Percentiles rank a stretch among this genome's conserved stretches.
These are phyloP conservation scores for Yamadazyma jaroonii DNA, from an alignment of 1,139 yeast species.

Conservation along the genomic window DNA sequence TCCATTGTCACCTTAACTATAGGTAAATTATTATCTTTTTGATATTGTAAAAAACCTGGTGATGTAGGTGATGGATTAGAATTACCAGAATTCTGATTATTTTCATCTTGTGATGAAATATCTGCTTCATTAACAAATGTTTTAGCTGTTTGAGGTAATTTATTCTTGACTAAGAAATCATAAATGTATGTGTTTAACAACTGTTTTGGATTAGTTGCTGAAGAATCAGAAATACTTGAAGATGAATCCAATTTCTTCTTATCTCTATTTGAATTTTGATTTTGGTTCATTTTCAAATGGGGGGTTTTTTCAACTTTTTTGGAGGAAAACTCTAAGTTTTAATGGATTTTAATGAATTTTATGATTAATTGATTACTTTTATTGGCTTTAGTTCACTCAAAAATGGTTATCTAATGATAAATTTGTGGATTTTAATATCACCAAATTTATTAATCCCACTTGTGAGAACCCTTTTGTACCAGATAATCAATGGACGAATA, in stretches of 20 bases:
- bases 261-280: constrained; percentile 8
- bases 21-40: constrained; percentile 43
- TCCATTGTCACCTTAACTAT: constrained; percentile 58
- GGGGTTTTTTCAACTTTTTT: constrained; percentile 20
- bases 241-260: constrained; percentile 7
- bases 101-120: constrained; percentile 29
- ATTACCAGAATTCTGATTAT: neutral
- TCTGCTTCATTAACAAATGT: constrained; percentile 75
- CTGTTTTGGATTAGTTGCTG: constrained; percentile 60
- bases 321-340: neutral
- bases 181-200: constrained; percentile 80
- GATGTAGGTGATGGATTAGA: constrained; percentile 7
- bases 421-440: neutral
- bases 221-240: constrained; percentile 41
- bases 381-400: no score
- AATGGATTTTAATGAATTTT: no score
- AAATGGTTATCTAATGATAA: neutral
- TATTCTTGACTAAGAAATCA: constrained; percentile 77
- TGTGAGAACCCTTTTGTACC: no score
- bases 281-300: constrained; percentile 38
- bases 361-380: no score
- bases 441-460: no score
- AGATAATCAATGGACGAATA: no score
- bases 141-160: constrained; percentile 68
- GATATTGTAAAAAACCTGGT: constrained; percentile 22